Percentiles rank a stretch among this genome's conserved stretches.
Evolutionary conservation across 306 rosid species (phyloP).

Genomic region (Cicer judaicum): DNA sequence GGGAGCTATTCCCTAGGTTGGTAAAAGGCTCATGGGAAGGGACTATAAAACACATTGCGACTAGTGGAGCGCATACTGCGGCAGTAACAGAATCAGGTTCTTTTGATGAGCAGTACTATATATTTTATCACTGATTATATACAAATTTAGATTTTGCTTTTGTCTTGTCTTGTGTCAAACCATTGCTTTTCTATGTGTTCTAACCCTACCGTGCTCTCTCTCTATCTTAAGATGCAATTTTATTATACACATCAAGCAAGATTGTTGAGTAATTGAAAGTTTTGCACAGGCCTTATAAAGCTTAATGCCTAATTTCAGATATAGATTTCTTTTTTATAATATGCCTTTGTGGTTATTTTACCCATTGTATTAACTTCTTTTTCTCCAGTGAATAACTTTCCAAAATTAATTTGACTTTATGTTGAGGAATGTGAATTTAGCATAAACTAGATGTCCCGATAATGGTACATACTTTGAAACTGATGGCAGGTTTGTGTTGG

Average conservation of each 20-base stretch:
- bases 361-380: no score
- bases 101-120: slow-evolving; percentile 2
- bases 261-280: not conserved
- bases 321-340: slow-evolving; percentile 22
- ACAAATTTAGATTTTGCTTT: slow-evolving; percentile 12
- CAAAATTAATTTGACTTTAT: slow-evolving; percentile 8
- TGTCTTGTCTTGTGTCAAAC: slow-evolving; percentile 2
- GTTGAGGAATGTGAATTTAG: not conserved
- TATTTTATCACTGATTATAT: slow-evolving; percentile 5
- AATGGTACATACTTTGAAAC: slow-evolving; percentile 21
- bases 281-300: not conserved
- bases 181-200: not conserved
- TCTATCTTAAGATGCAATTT: not conserved
- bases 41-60: slow-evolving; percentile 70
- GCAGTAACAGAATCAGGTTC: slow-evolving; percentile 82
- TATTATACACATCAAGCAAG: not conserved
- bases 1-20: slow-evolving; percentile 81
- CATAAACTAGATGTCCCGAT: slow-evolving; percentile 4
- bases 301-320: slow-evolving; percentile 16
- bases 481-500: slow-evolving; percentile 38
- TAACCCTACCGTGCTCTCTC: not conserved
- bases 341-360: no score
- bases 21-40: slow-evolving; percentile 88
- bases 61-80: slow-evolving; percentile 93
- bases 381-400: not conserved